Evolutionary conservation across 2,329 filamentous ascomycete species (phyloP).

Genomic region (Drechslera avenae): DNA sequence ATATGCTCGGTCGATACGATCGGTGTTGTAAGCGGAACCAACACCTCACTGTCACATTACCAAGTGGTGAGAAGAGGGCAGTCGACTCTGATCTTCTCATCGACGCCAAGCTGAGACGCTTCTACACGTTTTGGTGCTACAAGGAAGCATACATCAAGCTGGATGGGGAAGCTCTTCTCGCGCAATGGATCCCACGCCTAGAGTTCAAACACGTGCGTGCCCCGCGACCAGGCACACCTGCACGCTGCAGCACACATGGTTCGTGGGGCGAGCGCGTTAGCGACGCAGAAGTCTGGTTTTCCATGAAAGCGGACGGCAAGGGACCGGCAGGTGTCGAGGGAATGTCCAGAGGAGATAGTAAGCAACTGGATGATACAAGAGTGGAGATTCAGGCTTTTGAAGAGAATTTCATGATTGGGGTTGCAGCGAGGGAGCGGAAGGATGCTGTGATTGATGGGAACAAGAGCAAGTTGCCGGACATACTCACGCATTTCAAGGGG

Average conservation of each 20-base stretch:
- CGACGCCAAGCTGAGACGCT: slow-evolving; percentile 68
- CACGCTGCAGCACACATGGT: slow-evolving; percentile 52
- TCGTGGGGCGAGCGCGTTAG: slow-evolving; percentile 54
- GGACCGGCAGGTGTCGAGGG: slow-evolving; percentile 9
- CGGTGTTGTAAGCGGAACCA: slow-evolving; percentile 49
- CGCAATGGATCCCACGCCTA: slow-evolving; percentile 71
- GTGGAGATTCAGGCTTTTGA: slow-evolving; percentile 65
- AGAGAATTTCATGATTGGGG: slow-evolving; percentile 63
- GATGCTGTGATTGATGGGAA: slow-evolving; percentile 19
- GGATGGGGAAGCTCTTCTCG: slow-evolving; percentile 76
- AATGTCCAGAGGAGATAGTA: slow-evolving; percentile 10
- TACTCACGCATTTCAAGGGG: slow-evolving; percentile 50
- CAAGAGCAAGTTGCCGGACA: slow-evolving; percentile 37
- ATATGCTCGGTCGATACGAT: slow-evolving; percentile 52
- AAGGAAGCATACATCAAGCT: slow-evolving; percentile 85
- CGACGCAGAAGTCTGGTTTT: slow-evolving; percentile 58
- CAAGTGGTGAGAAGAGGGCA: slow-evolving; percentile 40
- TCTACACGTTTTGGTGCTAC: slow-evolving; percentile 80
- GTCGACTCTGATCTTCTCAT: slow-evolving; percentile 56
- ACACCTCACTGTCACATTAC: slow-evolving; percentile 47
- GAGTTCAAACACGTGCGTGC: slow-evolving; percentile 70
- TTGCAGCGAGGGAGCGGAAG: slow-evolving; percentile 51
- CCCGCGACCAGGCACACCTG: slow-evolving; percentile 45
- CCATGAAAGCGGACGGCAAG: slow-evolving; percentile 43
- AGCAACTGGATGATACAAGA: slow-evolving; percentile 56